Evolutionary conservation across 1,284 basidiomycete species (phyloP), one percentile per base, ranked within the genome.

Genomic region (Neolentinus lepideus): DNA sequence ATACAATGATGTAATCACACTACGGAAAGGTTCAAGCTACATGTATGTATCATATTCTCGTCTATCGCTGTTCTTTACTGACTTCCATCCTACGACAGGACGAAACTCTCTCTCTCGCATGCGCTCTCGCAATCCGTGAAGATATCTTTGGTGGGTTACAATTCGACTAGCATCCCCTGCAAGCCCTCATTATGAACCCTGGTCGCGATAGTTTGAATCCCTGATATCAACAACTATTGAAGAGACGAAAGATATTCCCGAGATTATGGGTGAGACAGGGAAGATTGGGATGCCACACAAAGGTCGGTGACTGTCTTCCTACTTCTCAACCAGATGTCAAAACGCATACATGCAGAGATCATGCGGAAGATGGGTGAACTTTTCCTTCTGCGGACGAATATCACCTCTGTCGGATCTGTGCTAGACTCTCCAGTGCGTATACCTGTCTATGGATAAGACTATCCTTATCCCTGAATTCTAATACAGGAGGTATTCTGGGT

Each of bases 311-410:
- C 45, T 19, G 36, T 61, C 52, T 53, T 27, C 25, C 31, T 27
- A 21, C 36, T 51, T 53, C 43, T 47, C 48, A 35, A 55, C 47
- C 57, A 53, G 46, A 50, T 31, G 29, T 12, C 29, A 31, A 31
- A 4, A 12, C 12, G 29, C 29, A 31, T 31, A 72, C 70, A 38
- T 52, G 29, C 61, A 88, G 94, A 97, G 68, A 98, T 98, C 67
- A 97, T 98, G 94, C 91, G 92, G 68, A 92, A 98, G 72, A 98
- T 97, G 62, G 94, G 94, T 29, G 90, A 93, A 64, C 78, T 98
- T 46, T 98, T 98, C 71, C 85, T 98, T 52, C 75, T 98, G 62
- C 79, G 95, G 58, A 94, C 95, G 61, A 96, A 95, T 67, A 96
- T 98, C 65, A 95, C 96, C 66, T 88, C 94, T 38, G 94, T 98